Evolutionary conservation across 495 filamentous ascomycete species (phyloP), one percentile per base, ranked within the genome.

Genomic region (Cercophora sp.): DNA sequence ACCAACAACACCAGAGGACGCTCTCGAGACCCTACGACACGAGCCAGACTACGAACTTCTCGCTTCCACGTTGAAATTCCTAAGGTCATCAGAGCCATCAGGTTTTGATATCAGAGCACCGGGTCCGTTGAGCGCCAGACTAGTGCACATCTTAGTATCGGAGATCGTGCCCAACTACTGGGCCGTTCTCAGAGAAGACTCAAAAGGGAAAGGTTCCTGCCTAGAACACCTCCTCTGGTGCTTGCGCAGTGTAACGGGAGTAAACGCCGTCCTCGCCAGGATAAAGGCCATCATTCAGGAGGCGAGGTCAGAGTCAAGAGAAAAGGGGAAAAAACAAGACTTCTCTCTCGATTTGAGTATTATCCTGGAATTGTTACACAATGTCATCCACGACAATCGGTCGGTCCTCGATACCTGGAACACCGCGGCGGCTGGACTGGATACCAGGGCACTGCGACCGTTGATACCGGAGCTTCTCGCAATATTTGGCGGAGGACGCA

Each of bases 151-250:
- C 8, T 69, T 96, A 57, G 80, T 89, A 51, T 81, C 72, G 29
- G 79, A 79, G 29, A 87, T 85, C 32, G 72, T 91, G 5, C 85
- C 87, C 4, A 84, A 88, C 57, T 89, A 87, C 66, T 96, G 91
- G 91, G 52, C 70, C n/a, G 55, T 78, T 24, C 56, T 89, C 23
- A 66, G 74, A 48, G 69, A 76, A 54, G 72, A 74, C 48, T 70
- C 69, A 11, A 43, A 60, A 25, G 27, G 35, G 19, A 51, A 53
- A 24, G 51, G 53, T 13, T 57, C 59, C 0, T 67, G 68, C 1
- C 41, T 74, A 6, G 60, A 56, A 13, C 61, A 79, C 4, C 64
- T 98, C 11, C 48, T 88, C 5, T 69, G 71, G 61, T 91, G 86
- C 61, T 71, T 98, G 2, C 76, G 76, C 47, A 94, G 85, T 53